These are phyloP conservation scores for Volvariella surrecta DNA, from an alignment of 1,284 basidiomycete species.

Conservation along the genomic window DNA sequence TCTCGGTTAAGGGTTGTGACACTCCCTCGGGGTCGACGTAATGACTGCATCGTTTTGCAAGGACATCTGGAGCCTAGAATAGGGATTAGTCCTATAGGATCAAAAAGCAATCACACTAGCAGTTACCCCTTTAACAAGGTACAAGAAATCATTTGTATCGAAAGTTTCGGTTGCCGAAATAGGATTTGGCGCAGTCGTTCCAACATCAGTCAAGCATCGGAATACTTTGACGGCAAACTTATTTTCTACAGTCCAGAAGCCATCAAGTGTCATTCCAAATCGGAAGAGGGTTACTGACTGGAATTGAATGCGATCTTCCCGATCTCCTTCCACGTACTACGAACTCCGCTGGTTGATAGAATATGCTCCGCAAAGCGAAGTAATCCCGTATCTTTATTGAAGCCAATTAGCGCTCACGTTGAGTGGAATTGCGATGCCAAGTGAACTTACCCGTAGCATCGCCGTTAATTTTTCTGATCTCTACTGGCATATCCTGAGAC, in stretches of 20 bases:
- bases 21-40: slow-evolving; percentile 19
- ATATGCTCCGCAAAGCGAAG: slow-evolving; percentile 42
- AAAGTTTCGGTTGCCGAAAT: slow-evolving; percentile 25
- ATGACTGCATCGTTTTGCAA: slow-evolving; percentile 38
- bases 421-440: background rate
- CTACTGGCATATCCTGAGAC: slow-evolving; percentile 20
- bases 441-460: slow-evolving; percentile 45
- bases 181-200: slow-evolving; percentile 15
- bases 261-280: background rate
- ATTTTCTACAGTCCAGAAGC: slow-evolving; percentile 25
- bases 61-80: slow-evolving; percentile 34
- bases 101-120: background rate
- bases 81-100: background rate
- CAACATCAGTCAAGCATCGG: slow-evolving; percentile 7
- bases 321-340: slow-evolving; percentile 18
- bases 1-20: slow-evolving; percentile 11
- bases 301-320: slow-evolving; percentile 45
- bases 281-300: slow-evolving; percentile 16
- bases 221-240: slow-evolving; percentile 47
- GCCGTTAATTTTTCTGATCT: slow-evolving; percentile 38
- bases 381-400: slow-evolving; percentile 41
- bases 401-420: background rate
- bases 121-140: slow-evolving; percentile 40
- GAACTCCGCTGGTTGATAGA: slow-evolving; percentile 6
- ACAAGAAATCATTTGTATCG: slow-evolving; percentile 23